Evolutionary conservation across 805 yeast genomes (phyloP).

Genomic region (Clavispora santaluciae): DNA sequence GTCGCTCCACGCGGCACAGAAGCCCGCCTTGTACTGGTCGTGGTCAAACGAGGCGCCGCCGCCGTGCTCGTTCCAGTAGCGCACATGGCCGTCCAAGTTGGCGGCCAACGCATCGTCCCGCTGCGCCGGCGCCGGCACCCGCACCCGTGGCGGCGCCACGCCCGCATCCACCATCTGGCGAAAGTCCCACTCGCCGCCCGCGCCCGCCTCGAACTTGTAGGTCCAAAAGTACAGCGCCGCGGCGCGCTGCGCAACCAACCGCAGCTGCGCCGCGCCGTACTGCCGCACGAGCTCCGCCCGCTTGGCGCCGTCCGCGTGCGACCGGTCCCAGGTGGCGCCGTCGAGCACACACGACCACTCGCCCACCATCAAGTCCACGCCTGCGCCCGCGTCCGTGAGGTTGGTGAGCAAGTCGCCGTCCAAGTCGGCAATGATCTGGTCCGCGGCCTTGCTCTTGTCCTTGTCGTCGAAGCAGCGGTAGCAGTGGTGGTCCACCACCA

Average conservation of each 20-base stretch:
- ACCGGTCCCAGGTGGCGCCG: conserved; percentile 64
- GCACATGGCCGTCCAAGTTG: conserved; percentile 43
- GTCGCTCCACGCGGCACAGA: conserved; percentile 71
- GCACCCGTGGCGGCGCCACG: conserved; percentile 18
- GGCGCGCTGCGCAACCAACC: conserved; percentile 42
- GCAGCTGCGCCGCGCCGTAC: conserved; percentile 57
- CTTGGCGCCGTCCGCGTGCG: conserved; percentile 23
- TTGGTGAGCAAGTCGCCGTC: conserved; percentile 45
- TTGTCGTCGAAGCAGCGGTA: conserved; percentile 80
- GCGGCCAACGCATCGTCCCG: conserved; percentile 37
- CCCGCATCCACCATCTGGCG: conserved; percentile 59
- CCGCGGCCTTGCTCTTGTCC: conserved; percentile 64
- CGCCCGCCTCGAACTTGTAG: conserved; percentile 76
- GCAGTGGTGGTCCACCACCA: conserved; percentile 78
- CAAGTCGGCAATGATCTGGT: conserved; percentile 56
- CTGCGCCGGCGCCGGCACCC: conserved; percentile 36
- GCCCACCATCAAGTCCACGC: conserved; percentile 75
- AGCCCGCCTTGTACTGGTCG: conserved; percentile 78
- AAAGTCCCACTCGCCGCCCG: conserved; percentile 97
- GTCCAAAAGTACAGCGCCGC: conserved; percentile 91
- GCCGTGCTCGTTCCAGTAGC: conserved; percentile 65
- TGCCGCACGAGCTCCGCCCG: conserved; percentile 53
- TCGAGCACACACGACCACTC: conserved; percentile 89
- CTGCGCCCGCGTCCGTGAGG: conserved; percentile 36
- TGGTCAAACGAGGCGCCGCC: conserved; percentile 66